Conservation (phyloP, 108 stramenopile genomes). For the Seminavis robusta region DNA sequence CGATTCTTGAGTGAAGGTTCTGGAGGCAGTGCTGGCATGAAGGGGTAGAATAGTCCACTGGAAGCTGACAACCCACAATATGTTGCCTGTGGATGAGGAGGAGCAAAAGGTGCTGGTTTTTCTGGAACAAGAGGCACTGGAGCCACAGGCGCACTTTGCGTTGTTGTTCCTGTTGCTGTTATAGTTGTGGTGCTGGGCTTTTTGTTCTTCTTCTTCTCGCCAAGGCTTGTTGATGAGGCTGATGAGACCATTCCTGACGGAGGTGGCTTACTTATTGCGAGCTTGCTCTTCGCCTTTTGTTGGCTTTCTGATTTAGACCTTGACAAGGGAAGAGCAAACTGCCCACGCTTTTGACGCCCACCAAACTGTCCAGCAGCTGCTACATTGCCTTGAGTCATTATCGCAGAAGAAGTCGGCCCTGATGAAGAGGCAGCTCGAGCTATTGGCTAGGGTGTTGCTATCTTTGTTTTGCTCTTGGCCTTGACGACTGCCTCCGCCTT, state of each 20-base stretch:
- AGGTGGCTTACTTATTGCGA: no score
- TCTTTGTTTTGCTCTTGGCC: neutral
- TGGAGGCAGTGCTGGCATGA: slow-evolving; percentile 37
- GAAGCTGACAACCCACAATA: slow-evolving; percentile 21
- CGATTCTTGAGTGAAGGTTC: slow-evolving; percentile 39
- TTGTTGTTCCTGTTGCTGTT: no score
- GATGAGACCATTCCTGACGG: no score
- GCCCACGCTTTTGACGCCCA: slow-evolving; percentile 4
- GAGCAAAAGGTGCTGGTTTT: no score
- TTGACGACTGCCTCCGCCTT: slow-evolving; percentile 8
- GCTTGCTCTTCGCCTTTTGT: no score
- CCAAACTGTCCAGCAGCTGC: slow-evolving; percentile 20
- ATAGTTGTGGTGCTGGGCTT: no score
- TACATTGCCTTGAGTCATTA: slow-evolving; percentile 1
- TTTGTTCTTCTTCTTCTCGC: no score
- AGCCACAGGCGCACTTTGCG: no score
- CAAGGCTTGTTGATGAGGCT: no score
- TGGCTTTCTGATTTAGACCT: neutral
- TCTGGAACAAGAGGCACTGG: no score
- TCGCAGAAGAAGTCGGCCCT: neutral
- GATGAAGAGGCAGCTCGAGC: neutral
- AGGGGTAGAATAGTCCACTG: slow-evolving; percentile 45
- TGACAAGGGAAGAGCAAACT: neutral
- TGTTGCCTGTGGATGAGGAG: slow-evolving; percentile 27
- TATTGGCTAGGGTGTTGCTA: neutral